A percentile compares a stretch with the other conserved stretches of the same genome.
Conservation (phyloP, 192 early-diverging fungal species). For the Podila minutissima region DNA sequence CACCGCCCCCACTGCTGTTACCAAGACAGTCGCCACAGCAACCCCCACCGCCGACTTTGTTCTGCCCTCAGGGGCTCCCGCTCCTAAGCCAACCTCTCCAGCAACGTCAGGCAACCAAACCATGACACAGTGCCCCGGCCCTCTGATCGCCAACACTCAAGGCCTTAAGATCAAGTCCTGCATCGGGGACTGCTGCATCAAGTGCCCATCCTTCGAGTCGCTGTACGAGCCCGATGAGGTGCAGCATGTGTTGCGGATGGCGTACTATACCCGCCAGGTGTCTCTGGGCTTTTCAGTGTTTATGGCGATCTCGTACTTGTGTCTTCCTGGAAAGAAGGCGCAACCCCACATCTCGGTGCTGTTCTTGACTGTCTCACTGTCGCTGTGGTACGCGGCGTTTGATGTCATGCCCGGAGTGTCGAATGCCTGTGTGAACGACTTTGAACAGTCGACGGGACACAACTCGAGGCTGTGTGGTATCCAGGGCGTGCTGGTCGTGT, state of each 20-base stretch:
- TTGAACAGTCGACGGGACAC: conserved; percentile 26
- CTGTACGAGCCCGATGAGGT: conserved; percentile 27
- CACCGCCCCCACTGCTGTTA: not conserved
- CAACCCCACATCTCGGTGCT: conserved; percentile 50
- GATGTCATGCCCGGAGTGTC: conserved; percentile 35
- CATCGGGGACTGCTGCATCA: conserved; percentile 20
- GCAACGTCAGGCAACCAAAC: not conserved
- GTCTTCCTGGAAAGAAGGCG: conserved; percentile 30
- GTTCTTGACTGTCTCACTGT: conserved; percentile 28
- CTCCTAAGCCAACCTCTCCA: not conserved
- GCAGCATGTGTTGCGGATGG: conserved; percentile 7
- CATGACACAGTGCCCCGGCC: conserved; percentile 19
- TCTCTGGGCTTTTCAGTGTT: conserved; percentile 27
- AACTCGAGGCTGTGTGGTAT: conserved; percentile 33
- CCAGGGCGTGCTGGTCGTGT: conserved; percentile 46
- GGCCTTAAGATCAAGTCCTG: conserved; percentile 31
- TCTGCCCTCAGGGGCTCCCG: not conserved
- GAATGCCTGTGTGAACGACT: conserved; percentile 33
- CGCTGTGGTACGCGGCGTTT: conserved; percentile 22
- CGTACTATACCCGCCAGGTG: conserved; percentile 21
- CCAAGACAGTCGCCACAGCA: not conserved
- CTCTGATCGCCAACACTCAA: conserved; percentile 25
- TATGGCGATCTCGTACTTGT: conserved; percentile 39
- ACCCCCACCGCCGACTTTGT: not conserved
- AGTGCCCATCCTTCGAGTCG: conserved; percentile 30